phyloP scores from a whole-genome alignment of 1,284 basidiomycete species.

The Irpex sp. region DNA sequence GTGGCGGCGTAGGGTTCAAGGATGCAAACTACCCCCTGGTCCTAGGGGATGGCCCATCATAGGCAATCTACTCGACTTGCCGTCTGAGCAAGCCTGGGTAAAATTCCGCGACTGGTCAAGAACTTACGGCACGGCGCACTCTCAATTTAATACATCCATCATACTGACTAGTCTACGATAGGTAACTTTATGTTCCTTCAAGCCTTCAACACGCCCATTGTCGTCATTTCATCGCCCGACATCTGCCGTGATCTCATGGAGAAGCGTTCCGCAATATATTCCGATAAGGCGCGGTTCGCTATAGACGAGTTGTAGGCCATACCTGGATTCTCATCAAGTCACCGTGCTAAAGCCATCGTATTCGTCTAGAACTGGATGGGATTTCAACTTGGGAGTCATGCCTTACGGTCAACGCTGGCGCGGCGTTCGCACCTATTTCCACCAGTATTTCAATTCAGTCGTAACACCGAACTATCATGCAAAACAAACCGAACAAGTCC shows the following conservation, averaged over 20 bases:
- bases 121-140: slow-evolving; percentile 10
- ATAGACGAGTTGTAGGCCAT: neutral
- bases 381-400: slow-evolving; percentile 17
- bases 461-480: slow-evolving; percentile 12
- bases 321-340: too few relatives aligned
- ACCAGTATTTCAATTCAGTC: slow-evolving; percentile 15
- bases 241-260: slow-evolving; percentile 14
- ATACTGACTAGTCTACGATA: neutral
- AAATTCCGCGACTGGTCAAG: slow-evolving; percentile 12
- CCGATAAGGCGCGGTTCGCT: slow-evolving; percentile 1
- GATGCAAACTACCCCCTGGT: slow-evolving; percentile 17
- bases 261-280: slow-evolving; percentile 10
- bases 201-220: neutral
- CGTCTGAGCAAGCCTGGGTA: slow-evolving; percentile 17
- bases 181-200: neutral
- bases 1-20: neutral
- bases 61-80: slow-evolving; percentile 23
- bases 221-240: neutral
- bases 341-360: neutral
- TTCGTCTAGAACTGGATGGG: slow-evolving; percentile 15
- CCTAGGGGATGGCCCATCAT: slow-evolving; percentile 22
- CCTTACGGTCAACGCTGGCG: slow-evolving; percentile 21
- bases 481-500: slow-evolving; percentile 16
- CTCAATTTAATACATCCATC: neutral
- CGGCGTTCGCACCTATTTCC: slow-evolving; percentile 19